Conservation (phyloP, 371 early-diverging fungal species). For the Lichtheimia ramosa region DNA sequence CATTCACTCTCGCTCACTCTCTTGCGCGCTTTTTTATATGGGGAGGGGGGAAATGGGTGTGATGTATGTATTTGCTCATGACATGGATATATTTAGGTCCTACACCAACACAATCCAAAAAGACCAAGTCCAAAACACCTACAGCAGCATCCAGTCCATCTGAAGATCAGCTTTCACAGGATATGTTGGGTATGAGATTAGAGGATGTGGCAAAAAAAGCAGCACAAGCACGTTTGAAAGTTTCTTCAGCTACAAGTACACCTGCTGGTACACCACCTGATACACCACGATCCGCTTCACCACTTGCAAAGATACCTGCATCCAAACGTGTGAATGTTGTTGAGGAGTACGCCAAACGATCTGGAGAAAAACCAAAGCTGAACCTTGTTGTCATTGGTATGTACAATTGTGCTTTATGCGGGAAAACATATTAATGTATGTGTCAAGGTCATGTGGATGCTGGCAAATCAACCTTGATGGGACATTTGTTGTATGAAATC, state of each 20-base stretch:
- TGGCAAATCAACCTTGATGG: conserved; percentile 98
- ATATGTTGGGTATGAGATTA: conserved; percentile 56
- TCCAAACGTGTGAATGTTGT: conserved; percentile 69
- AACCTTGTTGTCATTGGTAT: conserved; percentile 87
- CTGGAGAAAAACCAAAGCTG: conserved; percentile 66
- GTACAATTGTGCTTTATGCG: neutral
- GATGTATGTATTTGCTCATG: neutral
- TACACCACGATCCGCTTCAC: conserved; percentile 31
- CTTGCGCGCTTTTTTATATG: neutral
- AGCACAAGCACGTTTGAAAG: conserved; percentile 5
- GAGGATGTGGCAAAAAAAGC: conserved; percentile 8
- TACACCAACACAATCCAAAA: conserved; percentile 10
- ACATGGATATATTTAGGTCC: neutral
- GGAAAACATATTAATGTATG: neutral
- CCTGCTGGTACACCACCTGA: conserved; percentile 16
- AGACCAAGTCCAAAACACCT: neutral
- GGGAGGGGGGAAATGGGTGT: no score
- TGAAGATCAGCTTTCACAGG: conserved; percentile 46
- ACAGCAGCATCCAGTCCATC: conserved; percentile 9
- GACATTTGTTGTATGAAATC: conserved; percentile 87
- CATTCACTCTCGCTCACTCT: conserved; percentile 2
- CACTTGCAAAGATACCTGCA: conserved; percentile 37
- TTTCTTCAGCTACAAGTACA: conserved; percentile 6
- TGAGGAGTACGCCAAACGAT: conserved; percentile 74
- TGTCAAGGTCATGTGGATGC: conserved; percentile 96